These are phyloP conservation scores for Phylloporus sp. DNA, from an alignment of 768 basidiomycete genomes.

Conservation along the genomic window DNA sequence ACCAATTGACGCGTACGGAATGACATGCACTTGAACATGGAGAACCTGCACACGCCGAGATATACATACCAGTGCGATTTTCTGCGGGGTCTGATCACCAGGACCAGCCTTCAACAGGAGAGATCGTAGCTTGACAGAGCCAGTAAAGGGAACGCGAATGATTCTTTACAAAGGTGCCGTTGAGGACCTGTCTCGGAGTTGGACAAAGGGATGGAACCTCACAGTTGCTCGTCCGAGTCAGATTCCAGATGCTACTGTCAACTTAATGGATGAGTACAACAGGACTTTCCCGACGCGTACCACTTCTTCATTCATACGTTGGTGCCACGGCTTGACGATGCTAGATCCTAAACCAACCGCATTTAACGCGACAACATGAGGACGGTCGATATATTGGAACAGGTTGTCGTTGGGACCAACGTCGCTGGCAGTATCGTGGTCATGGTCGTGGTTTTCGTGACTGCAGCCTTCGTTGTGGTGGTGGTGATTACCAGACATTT, in stretches of 20 bases:
- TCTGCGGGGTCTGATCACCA: slow-evolving; percentile 66
- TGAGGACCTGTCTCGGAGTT: slow-evolving; percentile 2
- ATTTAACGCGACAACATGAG: slow-evolving; percentile 80
- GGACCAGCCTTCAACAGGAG: slow-evolving; percentile 85
- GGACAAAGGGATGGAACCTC: slow-evolving; percentile 18
- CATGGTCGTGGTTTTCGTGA: slow-evolving; percentile 56
- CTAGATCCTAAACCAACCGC: slow-evolving; percentile 44
- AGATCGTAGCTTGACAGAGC: slow-evolving; percentile 77
- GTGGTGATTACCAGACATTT: slow-evolving; percentile 29
- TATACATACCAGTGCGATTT: slow-evolving; percentile 59
- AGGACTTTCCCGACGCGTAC: slow-evolving; percentile 37
- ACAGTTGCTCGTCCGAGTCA: slow-evolving; percentile 91
- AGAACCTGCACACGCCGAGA: not conserved
- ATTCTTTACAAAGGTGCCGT: slow-evolving; percentile 45
- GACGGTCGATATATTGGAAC: slow-evolving; percentile 68
- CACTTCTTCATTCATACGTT: slow-evolving; percentile 62
- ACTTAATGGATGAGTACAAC: slow-evolving; percentile 3
- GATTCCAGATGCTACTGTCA: slow-evolving; percentile 68
- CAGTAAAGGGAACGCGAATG: slow-evolving; percentile 81
- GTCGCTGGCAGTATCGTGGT: slow-evolving; percentile 44
- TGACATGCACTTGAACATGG: not conserved
- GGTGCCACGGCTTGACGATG: slow-evolving; percentile 85
- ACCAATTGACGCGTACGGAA: not conserved
- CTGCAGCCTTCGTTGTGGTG: slow-evolving; percentile 50
- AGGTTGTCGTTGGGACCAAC: slow-evolving; percentile 64